A percentile compares a stretch with the other conserved stretches of the same genome.
Evolutionary conservation across 1,284 basidiomycete species (phyloP).

Genomic region (Heliocybe sulcata): DNA sequence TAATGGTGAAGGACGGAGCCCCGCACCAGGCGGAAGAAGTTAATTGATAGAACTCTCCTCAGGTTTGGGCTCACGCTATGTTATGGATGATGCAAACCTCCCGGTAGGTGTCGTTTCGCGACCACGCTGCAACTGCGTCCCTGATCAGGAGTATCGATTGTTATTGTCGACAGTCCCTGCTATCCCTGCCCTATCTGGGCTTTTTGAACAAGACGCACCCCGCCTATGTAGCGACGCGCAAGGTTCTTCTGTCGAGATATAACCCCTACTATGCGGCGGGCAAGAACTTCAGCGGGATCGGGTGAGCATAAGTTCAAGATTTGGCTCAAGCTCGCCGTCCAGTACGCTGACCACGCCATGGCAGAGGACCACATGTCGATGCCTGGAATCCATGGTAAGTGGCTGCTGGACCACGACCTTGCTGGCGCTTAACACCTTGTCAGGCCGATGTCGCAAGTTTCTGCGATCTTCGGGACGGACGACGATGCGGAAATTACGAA

Average conservation of each 20-base stretch:
- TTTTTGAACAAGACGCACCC: conserved; percentile 56
- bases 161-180: conserved; percentile 42
- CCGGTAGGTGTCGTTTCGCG: conserved; percentile 39
- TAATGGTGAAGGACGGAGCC: conserved; percentile 38
- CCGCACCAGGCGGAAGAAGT: not conserved
- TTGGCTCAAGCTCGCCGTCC: not conserved
- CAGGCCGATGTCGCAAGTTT: conserved; percentile 76
- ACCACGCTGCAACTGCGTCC: conserved; percentile 2
- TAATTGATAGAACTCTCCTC: conserved; percentile 3
- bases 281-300: conserved; percentile 55
- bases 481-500: conserved; percentile 60
- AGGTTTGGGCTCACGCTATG: conserved; percentile 62
- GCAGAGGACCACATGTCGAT: conserved; percentile 63
- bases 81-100: conserved; percentile 81
- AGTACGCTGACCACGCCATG: conserved; percentile 8
- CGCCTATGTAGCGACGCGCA: conserved; percentile 54
- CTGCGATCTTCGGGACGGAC: conserved; percentile 66
- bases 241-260: conserved; percentile 47
- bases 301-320: conserved; percentile 30
- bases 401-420: not conserved
- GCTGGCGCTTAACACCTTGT: conserved; percentile 3
- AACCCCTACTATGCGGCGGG: conserved; percentile 70
- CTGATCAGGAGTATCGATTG: not conserved
- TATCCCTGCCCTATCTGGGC: conserved; percentile 72
- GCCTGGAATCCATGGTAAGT: conserved; percentile 55